A percentile compares a stretch with the other conserved stretches of the same genome.
Evolutionary conservation across 345 rosid genomes (phyloP).

Genomic region (Arabis hirsuta): DNA sequence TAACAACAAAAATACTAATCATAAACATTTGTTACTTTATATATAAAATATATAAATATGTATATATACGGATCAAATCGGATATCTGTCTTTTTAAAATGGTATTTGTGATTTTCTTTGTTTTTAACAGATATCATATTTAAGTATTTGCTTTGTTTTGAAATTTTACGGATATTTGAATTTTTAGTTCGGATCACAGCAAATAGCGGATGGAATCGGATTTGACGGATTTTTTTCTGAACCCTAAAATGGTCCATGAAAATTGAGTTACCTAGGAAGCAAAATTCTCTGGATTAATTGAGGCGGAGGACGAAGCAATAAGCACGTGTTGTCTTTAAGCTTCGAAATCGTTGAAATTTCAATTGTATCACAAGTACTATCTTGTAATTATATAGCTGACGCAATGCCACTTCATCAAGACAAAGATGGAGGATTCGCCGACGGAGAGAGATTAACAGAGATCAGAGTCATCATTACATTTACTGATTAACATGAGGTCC

Average conservation of each 20-base stretch:
- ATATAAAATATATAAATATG: too few species aligned
- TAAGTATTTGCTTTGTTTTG: too few species aligned
- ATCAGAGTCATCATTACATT: constrained; percentile 29
- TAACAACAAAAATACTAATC: too few species aligned
- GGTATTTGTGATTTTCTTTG: too few species aligned
- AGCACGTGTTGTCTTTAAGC: constrained; percentile 21
- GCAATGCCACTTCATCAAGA: constrained; percentile 17
- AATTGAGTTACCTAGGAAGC: background rate
- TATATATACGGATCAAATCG: too few species aligned
- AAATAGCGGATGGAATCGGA: too few species aligned
- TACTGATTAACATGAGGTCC: constrained; percentile 23
- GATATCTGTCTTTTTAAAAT: too few species aligned
- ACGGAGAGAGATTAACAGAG: constrained; percentile 36
- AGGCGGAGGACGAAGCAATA: constrained; percentile 4
- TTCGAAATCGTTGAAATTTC: constrained; percentile 16
- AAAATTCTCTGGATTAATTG: background rate
- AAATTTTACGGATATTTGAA: too few species aligned
- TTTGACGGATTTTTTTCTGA: too few species aligned
- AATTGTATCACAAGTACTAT: constrained; percentile 4
- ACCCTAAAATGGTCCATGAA: constrained; percentile 8
- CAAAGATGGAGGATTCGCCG: constrained; percentile 17
- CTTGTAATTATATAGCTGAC: constrained; percentile 6
- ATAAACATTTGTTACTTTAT: too few species aligned
- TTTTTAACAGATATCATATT: too few species aligned
- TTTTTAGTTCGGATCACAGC: too few species aligned